phyloP scores from a whole-genome alignment of 805 yeast genomes.

The Kodamaea laetipori region DNA sequence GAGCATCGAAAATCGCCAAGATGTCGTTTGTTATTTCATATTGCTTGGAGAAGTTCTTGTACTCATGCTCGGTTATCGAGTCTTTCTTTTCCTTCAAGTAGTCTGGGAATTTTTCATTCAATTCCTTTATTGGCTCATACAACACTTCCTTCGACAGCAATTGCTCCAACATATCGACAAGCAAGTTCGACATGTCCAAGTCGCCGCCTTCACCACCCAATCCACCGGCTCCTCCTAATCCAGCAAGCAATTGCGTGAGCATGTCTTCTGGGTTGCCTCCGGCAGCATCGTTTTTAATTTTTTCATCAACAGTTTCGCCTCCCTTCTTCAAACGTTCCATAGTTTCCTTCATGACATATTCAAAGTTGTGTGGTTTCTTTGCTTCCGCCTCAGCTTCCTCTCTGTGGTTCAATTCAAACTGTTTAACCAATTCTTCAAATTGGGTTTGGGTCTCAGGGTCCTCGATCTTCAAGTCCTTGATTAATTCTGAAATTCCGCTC shows the following conservation, averaged over 20 bases:
- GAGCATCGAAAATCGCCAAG: conserved; percentile 64
- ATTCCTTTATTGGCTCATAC: conserved; percentile 84
- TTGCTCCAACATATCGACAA: conserved; percentile 76
- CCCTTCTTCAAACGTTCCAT: conserved; percentile 77
- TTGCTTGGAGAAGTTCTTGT: conserved; percentile 60
- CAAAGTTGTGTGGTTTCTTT: conserved; percentile 50
- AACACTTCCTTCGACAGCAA: conserved; percentile 82
- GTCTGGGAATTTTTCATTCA: conserved; percentile 68
- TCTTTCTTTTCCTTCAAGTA: conserved; percentile 63
- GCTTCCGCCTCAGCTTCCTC: conserved; percentile 31
- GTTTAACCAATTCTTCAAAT: conserved; percentile 50
- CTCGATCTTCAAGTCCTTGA: conserved; percentile 49
- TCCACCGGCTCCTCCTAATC: conserved; percentile 39
- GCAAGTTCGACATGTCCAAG: conserved; percentile 62
- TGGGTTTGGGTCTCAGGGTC: conserved; percentile 55
- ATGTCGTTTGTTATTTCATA: conserved; percentile 61
- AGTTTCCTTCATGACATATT: conserved; percentile 77
- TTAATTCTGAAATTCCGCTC: conserved; percentile 42
- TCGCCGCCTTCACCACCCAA: conserved; percentile 41
- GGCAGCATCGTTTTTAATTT: conserved; percentile 47
- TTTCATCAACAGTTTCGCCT: conserved; percentile 68
- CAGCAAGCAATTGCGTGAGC: conserved; percentile 60
- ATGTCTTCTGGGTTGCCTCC: conserved; percentile 51
- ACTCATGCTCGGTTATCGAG: conserved; percentile 47
- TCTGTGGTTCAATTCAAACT: conserved; percentile 39